Evolutionary conservation across 1,139 yeast genomes (phyloP).

Genomic region (Lodderomyces beijingensis): DNA sequence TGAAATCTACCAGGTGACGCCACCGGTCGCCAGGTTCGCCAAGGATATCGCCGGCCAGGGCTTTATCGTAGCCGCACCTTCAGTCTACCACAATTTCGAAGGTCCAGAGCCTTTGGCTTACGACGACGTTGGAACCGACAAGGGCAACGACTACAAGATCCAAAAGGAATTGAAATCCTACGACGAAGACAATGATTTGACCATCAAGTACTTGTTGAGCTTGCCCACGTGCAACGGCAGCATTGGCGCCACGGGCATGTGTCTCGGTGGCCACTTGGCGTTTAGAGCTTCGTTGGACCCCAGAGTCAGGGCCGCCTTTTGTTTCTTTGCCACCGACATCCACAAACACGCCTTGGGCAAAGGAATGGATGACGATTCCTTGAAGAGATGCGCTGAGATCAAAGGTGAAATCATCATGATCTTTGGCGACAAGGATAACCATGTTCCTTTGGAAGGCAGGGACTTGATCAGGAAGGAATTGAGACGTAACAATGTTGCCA

Average conservation of each 20-base stretch:
- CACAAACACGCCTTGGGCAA: slow-evolving; percentile 63
- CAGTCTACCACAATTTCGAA: slow-evolving; percentile 72
- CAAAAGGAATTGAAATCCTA: slow-evolving; percentile 67
- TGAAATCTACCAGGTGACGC: slow-evolving; percentile 78
- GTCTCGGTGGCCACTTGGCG: slow-evolving; percentile 82
- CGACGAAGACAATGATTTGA: slow-evolving; percentile 67
- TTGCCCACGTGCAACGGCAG: slow-evolving; percentile 67
- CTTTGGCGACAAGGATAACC: slow-evolving; percentile 77
- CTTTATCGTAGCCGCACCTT: slow-evolving; percentile 72
- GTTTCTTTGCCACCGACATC: slow-evolving; percentile 81
- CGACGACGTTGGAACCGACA: slow-evolving; percentile 71
- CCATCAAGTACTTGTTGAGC: slow-evolving; percentile 56
- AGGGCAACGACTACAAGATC: slow-evolving; percentile 65
- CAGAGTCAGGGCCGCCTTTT: slow-evolving; percentile 62
- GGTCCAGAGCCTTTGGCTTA: slow-evolving; percentile 62
- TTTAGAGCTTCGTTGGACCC: slow-evolving; percentile 67
- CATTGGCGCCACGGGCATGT: slow-evolving; percentile 84
- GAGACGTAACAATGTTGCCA: slow-evolving; percentile 54
- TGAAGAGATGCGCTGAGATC: slow-evolving; percentile 51
- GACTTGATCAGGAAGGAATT: slow-evolving; percentile 64
- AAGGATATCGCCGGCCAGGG: slow-evolving; percentile 79
- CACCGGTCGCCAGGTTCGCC: slow-evolving; percentile 75
- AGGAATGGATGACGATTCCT: slow-evolving; percentile 60
- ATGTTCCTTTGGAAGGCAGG: slow-evolving; percentile 76
- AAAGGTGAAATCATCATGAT: slow-evolving; percentile 61